Evolutionary conservation across 371 early-diverging fungal genomes (phyloP).

Genomic region (Rhizopus stolonifer): DNA sequence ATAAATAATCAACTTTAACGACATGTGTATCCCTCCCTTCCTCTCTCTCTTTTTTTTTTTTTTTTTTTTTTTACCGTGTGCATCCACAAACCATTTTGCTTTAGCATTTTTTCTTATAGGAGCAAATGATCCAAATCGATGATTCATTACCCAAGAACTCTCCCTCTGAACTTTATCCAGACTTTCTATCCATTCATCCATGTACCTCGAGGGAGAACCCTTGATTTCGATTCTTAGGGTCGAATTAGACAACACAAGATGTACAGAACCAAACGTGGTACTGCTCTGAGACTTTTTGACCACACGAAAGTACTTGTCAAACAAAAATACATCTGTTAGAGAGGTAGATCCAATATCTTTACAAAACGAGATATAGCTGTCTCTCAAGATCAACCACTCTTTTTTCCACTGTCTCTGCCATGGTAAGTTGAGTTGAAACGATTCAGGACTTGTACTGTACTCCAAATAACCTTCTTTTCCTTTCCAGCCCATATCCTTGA

Average conservation of each 20-base stretch:
- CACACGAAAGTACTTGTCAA: constrained; percentile 64
- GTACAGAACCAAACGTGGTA: constrained; percentile 29
- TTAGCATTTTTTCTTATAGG: constrained; percentile 68
- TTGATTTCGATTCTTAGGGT: constrained; percentile 64
- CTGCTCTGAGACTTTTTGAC: constrained; percentile 1
- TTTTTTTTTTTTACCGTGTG: constrained; percentile 37
- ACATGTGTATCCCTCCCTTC: background rate
- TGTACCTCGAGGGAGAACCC: constrained; percentile 57
- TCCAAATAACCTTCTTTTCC: constrained; percentile 81
- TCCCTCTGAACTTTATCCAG: constrained; percentile 53
- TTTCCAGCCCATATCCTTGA: constrained; percentile 81
- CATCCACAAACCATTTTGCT: constrained; percentile 82
- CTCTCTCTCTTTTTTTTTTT: no score
- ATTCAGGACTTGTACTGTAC: constrained; percentile 33
- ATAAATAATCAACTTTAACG: background rate
- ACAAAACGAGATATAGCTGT: constrained; percentile 53
- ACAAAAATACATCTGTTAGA: constrained; percentile 70
- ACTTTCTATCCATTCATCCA: constrained; percentile 63
- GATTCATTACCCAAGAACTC: constrained; percentile 68
- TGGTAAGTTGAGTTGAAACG: constrained; percentile 21
- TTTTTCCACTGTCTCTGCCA: constrained; percentile 50
- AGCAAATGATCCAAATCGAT: constrained; percentile 79
- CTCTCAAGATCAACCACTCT: constrained; percentile 56
- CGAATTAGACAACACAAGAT: constrained; percentile 47
- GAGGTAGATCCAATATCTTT: constrained; percentile 42